Percentiles rank a stretch among this genome's conserved stretches.
phyloP scores from a whole-genome alignment of 805 yeast genomes.

The Wickerhamiella cacticola region DNA sequence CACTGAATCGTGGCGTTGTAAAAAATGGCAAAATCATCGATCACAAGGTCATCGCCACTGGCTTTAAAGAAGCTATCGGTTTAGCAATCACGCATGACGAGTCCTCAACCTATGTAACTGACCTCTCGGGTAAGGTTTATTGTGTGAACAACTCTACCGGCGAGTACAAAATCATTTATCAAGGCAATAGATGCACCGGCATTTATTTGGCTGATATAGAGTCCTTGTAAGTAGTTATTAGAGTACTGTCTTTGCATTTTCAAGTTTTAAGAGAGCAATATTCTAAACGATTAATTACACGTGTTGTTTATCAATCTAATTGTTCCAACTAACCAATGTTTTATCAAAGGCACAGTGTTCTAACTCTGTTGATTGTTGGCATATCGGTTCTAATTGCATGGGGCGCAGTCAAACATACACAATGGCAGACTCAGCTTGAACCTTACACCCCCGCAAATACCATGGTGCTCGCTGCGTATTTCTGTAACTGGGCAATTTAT shows the following conservation, averaged over 20 bases:
- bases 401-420: background rate
- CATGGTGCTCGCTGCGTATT: slow-evolving; percentile 19
- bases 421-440: background rate
- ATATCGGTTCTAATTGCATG: background rate
- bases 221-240: background rate
- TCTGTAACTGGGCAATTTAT: slow-evolving; percentile 53
- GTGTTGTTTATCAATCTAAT: too few relatives aligned
- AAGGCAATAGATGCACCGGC: background rate
- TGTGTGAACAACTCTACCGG: background rate
- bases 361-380: too few relatives aligned
- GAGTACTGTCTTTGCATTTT: too few relatives aligned
- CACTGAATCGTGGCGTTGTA: background rate
- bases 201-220: background rate
- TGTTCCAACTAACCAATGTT: too few relatives aligned
- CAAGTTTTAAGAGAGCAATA: too few relatives aligned
- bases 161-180: background rate
- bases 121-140: background rate
- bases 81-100: background rate
- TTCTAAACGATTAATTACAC: too few relatives aligned
- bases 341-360: too few relatives aligned
- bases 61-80: slow-evolving; percentile 9
- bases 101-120: background rate
- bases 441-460: background rate
- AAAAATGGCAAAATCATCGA: background rate
- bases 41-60: slow-evolving; percentile 3